Base-by-base conservation (phyloP, 2,329 filamentous ascomycete species). In the Fusarium solani-melongenae region DNA sequence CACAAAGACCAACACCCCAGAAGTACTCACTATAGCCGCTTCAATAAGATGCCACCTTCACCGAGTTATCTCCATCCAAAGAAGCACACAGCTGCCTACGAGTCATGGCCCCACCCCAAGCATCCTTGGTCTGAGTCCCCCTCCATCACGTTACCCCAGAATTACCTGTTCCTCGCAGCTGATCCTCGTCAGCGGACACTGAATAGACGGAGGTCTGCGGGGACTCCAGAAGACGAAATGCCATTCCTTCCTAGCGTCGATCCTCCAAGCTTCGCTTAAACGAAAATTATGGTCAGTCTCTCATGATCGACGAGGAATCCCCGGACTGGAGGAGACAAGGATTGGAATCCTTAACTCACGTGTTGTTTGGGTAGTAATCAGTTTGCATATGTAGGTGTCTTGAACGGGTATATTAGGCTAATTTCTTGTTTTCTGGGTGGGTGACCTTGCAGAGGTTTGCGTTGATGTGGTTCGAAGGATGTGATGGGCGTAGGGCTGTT, bases 31-130 rank as follows among this genome's bases (percentile, higher is more conserved):
- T 69, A 72, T 69, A 69, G 31, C 69, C 41, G 69, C 20, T 15
- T 33, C 17, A 51, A 51, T 49, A 17, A 51, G 65, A 29, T 22
- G 27, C 2, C 6, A 15, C 11, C 8, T 17, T 39, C 24, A 24
- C 60, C 69, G 60, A 62, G 24, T 33, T 55, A 64, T 58, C 49
- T 27, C 59, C 59, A 65, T 46, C n/a, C 24, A 33, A 7, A 20
- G 6, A n/a, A 29, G 5, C 15, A 41, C 14, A 24, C 20, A 20
- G 55, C 41, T 72, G 59, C 69, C 56, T 60, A 31, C 36, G 51
- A 58, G 20, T 24, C 20, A 60, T 60, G 14, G 8, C 24, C 57
- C 59, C 66, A 60, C 34, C 57, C 38, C 41, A 46, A 46, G 1
- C 22, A 46, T 46, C 41, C 39, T 22, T 27, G 24, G 24, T 27